These are phyloP conservation scores for Mycena sp. DNA, from an alignment of 1,284 basidiomycete genomes.

Conservation along the genomic window DNA sequence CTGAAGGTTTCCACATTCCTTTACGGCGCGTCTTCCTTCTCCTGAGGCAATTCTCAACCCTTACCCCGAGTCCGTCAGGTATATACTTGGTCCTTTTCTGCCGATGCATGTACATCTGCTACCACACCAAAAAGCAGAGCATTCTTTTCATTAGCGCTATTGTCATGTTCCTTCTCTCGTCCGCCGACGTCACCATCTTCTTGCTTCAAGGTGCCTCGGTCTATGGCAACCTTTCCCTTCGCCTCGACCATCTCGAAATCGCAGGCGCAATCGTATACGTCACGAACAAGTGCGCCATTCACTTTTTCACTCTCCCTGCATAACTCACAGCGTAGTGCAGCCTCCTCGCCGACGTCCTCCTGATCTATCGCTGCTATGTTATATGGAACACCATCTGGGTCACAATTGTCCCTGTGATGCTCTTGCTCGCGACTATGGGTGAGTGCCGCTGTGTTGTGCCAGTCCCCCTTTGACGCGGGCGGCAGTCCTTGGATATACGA, in stretches of 20 bases:
- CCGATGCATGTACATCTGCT: slow-evolving; percentile 26
- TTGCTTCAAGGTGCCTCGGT: slow-evolving; percentile 23
- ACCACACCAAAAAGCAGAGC: slow-evolving; percentile 1
- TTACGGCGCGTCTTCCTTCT: slow-evolving; percentile 17
- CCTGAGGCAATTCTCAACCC: background rate
- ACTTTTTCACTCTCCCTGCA: too few relatives aligned
- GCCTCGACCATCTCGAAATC: slow-evolving; percentile 7
- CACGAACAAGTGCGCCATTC: slow-evolving; percentile 31
- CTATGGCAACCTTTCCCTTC: slow-evolving; percentile 10
- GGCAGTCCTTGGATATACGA: slow-evolving; percentile 25
- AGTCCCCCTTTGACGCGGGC: background rate
- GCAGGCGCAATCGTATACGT: slow-evolving; percentile 28
- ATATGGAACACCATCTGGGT: slow-evolving; percentile 27
- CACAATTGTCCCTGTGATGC: slow-evolving; percentile 17
- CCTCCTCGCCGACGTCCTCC: slow-evolving; percentile 23
- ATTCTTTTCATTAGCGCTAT: slow-evolving; percentile 19
- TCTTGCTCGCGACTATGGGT: slow-evolving; percentile 26
- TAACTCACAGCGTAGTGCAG: too few relatives aligned
- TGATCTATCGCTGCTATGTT: slow-evolving; percentile 30
- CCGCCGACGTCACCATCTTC: slow-evolving; percentile 16
- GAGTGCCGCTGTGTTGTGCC: background rate
- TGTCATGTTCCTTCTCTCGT: slow-evolving; percentile 27
- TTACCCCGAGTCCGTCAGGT: slow-evolving; percentile 8
- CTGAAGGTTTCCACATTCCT: slow-evolving; percentile 29
- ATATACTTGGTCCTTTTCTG: slow-evolving; percentile 29